Percentiles rank a stretch among this genome's conserved stretches.
These are phyloP conservation scores for Nepenthes gracilis DNA, from an alignment of 148 eudicot genomes.

Conservation along the genomic window DNA sequence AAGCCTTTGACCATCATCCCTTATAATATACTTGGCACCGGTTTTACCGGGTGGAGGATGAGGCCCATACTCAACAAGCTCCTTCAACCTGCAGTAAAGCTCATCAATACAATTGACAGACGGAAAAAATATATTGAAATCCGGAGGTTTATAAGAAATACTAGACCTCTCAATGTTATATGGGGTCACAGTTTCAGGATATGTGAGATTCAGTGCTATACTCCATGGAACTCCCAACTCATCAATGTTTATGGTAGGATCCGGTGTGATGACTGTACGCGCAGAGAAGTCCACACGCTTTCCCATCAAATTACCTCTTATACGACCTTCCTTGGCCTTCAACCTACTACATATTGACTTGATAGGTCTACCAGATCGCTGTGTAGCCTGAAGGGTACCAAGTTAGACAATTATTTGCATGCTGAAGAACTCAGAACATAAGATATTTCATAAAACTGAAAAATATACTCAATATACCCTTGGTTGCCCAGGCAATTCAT, in stretches of 20 bases:
- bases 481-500: conserved; percentile 98
- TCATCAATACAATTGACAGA: conserved; percentile 3
- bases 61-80: conserved; percentile 97
- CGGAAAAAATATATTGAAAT: not conserved
- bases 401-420: not conserved
- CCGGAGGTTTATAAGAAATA: not conserved
- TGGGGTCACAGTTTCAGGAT: conserved; percentile 99
- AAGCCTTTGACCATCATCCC: conserved; percentile 99
- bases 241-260: conserved; percentile 94
- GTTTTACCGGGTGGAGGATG: conserved; percentile 99
- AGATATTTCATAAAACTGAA: not conserved
- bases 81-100: conserved; percentile 60
- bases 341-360: conserved; percentile 93
- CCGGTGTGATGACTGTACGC: conserved; percentile 98
- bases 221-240: conserved; percentile 99
- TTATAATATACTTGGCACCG: conserved; percentile 92
- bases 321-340: conserved; percentile 98
- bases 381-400: conserved; percentile 62
- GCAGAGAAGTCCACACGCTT: conserved; percentile 98
- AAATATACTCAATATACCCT: conserved; percentile 37
- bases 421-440: conserved; percentile 1
- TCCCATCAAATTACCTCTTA: conserved; percentile 97
- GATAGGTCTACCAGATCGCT: conserved; percentile 96
- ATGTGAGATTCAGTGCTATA: conserved; percentile 94
- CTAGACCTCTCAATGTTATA: conserved; percentile 88